phyloP scores from a whole-genome alignment of 805 yeast species.

The Teunomyces kruisii region DNA sequence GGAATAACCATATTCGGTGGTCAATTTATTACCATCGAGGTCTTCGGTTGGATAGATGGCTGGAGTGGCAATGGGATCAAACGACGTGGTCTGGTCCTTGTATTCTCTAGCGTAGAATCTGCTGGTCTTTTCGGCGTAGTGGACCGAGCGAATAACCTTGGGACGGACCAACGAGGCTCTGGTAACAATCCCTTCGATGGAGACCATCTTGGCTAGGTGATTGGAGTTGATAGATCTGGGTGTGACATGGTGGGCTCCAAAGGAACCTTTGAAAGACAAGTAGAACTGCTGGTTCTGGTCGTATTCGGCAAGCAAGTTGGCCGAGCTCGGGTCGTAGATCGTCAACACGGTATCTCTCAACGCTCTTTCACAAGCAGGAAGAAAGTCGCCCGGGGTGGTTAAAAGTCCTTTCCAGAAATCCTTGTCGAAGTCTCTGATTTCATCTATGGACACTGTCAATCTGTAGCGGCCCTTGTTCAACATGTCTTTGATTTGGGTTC shows the following conservation, averaged over 20 bases:
- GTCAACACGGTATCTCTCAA: constrained; percentile 75
- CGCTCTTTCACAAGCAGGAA: constrained; percentile 90
- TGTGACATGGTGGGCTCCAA: constrained; percentile 82
- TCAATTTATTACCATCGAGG: constrained; percentile 81
- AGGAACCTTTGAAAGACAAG: constrained; percentile 83
- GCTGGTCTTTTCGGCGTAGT: constrained; percentile 82
- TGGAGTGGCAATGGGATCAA: constrained; percentile 78
- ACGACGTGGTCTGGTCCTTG: constrained; percentile 87
- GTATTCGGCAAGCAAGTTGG: constrained; percentile 46
- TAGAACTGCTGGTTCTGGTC: constrained; percentile 66
- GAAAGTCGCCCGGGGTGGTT: constrained; percentile 72
- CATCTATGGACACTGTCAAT: constrained; percentile 77
- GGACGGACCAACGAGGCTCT: constrained; percentile 92
- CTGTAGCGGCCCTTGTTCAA: constrained; percentile 65
- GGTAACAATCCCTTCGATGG: constrained; percentile 94
- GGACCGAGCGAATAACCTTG: constrained; percentile 86
- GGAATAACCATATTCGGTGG: constrained; percentile 89
- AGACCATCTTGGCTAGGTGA: constrained; percentile 75
- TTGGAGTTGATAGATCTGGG: constrained; percentile 84
- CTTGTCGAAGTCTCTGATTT: constrained; percentile 78
- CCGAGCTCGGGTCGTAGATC: constrained; percentile 62
- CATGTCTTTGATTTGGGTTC: constrained; percentile 70
- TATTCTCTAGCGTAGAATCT: constrained; percentile 89
- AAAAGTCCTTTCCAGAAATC: constrained; percentile 77
- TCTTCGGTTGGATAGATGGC: constrained; percentile 93